A percentile compares a stretch with the other conserved stretches of the same genome.
phyloP scores from a whole-genome alignment of 257 asterid genomes.

The Solanum lignicaule region DNA sequence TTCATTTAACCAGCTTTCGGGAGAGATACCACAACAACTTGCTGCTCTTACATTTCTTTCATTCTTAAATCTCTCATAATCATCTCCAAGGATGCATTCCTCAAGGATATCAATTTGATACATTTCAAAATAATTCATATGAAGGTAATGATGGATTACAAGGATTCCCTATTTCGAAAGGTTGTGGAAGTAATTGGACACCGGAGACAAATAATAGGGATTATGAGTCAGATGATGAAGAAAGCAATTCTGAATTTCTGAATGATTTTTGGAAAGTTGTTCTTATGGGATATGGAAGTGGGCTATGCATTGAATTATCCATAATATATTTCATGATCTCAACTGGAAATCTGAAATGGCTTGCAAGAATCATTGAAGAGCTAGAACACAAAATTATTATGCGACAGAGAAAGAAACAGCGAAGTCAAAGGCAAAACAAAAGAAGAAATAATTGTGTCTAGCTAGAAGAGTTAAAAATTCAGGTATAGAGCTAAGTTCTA shows the following conservation, averaged over 20 bases:
- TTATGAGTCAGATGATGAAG: background rate
- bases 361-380: background rate
- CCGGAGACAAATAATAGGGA: accelerated
- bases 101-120: background rate
- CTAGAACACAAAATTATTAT: background rate
- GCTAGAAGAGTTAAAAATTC: background rate
- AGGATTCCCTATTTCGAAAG: background rate
- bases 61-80: background rate
- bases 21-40: background rate
- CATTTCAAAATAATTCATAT: background rate
- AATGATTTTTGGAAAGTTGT: background rate
- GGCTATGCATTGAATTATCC: background rate
- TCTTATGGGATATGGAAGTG: background rate
- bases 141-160: background rate
- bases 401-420: background rate
- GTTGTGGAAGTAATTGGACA: background rate
- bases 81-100: background rate
- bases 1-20: background rate
- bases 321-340: background rate
- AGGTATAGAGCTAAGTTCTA: background rate
- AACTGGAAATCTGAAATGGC: background rate
- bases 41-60: background rate
- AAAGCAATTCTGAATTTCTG: background rate
- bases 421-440: background rate
- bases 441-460: background rate